A percentile compares a stretch with the other conserved stretches of the same genome.
Conservation (phyloP, 2,329 filamentous ascomycete genomes). For the Rutstroemia sydowiana region DNA sequence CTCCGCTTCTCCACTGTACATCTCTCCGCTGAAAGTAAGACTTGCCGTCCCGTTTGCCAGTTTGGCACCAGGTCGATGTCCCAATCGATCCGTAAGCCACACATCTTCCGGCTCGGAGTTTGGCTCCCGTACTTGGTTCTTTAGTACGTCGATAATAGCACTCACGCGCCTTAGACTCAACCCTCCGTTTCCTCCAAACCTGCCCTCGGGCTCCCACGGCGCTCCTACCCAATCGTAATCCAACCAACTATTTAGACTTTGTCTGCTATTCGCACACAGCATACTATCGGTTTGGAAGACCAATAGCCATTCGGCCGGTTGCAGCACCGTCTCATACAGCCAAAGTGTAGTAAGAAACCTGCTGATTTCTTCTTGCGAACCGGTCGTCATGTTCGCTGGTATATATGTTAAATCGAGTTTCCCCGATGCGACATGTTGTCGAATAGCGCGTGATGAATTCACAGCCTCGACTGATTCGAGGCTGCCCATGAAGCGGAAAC, state of each 20-base stretch:
- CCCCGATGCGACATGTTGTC: conserved; percentile 23
- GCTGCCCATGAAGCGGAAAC: conserved; percentile 47
- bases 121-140: conserved; percentile 38
- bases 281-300: conserved; percentile 49
- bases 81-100: conserved; percentile 47
- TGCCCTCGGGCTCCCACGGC: conserved; percentile 27
- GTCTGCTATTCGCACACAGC: conserved; percentile 40
- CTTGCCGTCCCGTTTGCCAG: conserved; percentile 46
- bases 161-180: conserved; percentile 44
- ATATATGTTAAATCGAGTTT: conserved; percentile 46
- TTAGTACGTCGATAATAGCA: conserved; percentile 45
- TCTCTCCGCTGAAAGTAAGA: conserved; percentile 45
- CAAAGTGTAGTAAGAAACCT: conserved; percentile 43
- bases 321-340: conserved; percentile 42
- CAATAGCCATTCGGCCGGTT: conserved; percentile 44
- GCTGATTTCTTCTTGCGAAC: conserved; percentile 43
- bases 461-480: conserved; percentile 36
- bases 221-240: conserved; percentile 30
- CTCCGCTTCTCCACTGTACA: conserved; percentile 33
- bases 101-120: conserved; percentile 46
- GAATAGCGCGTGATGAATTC: conserved; percentile 40
- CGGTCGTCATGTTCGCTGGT: conserved; percentile 43
- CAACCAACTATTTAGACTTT: conserved; percentile 16
- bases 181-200: conserved; percentile 30
- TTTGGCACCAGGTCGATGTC: conserved; percentile 39